Evolutionary conservation across 768 basidiomycete genomes (phyloP), one percentile per base, ranked within the genome.

Genomic region (Termitomyces sp.): DNA sequence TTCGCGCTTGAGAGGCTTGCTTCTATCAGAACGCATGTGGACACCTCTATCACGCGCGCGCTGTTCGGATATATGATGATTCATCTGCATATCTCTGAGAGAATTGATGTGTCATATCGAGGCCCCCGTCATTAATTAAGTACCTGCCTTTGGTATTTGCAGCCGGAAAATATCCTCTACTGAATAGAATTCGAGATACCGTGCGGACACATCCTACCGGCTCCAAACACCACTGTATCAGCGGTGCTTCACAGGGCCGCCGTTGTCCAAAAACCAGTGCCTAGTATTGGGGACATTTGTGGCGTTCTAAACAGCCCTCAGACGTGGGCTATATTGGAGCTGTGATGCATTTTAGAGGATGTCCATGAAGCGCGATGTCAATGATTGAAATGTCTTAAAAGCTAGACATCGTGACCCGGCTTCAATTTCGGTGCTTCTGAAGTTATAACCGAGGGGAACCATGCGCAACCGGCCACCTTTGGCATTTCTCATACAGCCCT

Each of bases 21-120:
- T 5, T n/a, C 30, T 14, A 36, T 43, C 40, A 74, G 71, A 23
- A 64, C 67, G n/a, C 72, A 74, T 48, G 68, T 74, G 70, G 63
- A 69, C 36, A 12, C 55, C 20, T 74, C 70, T 61, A 72, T 61
- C 69, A 69, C 49, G 68, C 69, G 3, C 49, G 68, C 69, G 3
- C 59, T 72, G 23, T 69, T 68, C 49, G 64, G 44, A 62, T 4
- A 14, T 7, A 18, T 12, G 2, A 28, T 18, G n/a, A 33, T 35
- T 2, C 36, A 13, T 40, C 4, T 23, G 23, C 23, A 23, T 23
- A 23, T 35, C 3, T 35, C 13, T 23, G 14, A 52, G 50, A 52
- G 14, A 33, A 28, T 38, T 26, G 23, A 9, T 13, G 5, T 3
- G 5, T 51, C 50, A 51, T 36, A 13, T 13, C 12, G 12, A 38